A percentile compares a stretch with the other conserved stretches of the same genome.
Conservation (phyloP, 2,329 filamentous ascomycete genomes). For the Trichoderma sp. region DNA sequence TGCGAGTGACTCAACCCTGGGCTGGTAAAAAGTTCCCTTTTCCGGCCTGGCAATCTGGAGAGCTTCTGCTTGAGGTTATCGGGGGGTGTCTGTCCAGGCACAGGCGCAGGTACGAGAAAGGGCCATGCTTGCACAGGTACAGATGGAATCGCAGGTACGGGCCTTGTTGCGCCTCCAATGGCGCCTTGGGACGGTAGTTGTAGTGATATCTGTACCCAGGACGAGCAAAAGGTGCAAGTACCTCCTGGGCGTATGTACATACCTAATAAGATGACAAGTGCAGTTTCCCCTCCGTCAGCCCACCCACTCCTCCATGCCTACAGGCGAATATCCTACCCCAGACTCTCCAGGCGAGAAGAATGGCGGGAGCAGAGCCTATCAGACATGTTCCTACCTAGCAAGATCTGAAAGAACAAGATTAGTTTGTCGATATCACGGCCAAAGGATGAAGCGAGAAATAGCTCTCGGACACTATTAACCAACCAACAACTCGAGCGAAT, state of each 20-base stretch:
- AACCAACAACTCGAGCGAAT: constrained; percentile 6
- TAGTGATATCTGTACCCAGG: neutral
- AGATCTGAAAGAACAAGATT: neutral
- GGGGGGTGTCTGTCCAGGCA: neutral
- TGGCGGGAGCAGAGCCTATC: too few species aligned
- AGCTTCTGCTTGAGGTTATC: neutral
- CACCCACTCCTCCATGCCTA: neutral
- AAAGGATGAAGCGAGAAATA: constrained; percentile 3
- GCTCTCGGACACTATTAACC: neutral
- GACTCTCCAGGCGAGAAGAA: too few species aligned
- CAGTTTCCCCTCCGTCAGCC: neutral
- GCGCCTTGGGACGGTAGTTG: neutral
- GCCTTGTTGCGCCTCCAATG: neutral
- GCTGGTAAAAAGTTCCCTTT: constrained; percentile 21
- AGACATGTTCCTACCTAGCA: neutral
- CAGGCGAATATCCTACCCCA: too few species aligned
- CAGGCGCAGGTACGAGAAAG: neutral
- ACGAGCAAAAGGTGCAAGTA: too few species aligned
- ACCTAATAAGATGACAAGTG: neutral
- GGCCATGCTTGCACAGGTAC: neutral
- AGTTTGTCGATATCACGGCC: neutral
- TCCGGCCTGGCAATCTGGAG: neutral
- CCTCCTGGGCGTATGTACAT: neutral
- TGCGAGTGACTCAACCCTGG: constrained; percentile 39
- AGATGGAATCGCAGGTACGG: neutral